Evolutionary conservation across 371 early-diverging fungal species (phyloP).

Genomic region (Capillidium heterosporum): DNA sequence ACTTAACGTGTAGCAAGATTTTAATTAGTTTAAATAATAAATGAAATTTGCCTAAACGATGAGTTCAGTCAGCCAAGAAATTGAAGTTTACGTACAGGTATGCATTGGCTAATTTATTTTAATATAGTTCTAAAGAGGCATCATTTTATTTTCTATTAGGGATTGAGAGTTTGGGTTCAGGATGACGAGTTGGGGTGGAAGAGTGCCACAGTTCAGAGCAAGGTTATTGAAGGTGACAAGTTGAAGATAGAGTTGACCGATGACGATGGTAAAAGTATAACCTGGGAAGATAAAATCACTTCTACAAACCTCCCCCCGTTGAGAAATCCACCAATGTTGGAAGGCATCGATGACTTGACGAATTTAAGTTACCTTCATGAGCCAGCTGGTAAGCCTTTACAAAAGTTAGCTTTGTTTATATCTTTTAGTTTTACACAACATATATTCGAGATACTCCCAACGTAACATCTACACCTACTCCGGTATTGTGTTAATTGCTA

Average conservation of each 20-base stretch:
- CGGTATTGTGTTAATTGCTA: constrained; percentile 94
- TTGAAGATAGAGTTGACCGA: constrained; percentile 43
- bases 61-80: too few relatives aligned
- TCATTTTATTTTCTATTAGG: background rate
- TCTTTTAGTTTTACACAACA: constrained; percentile 63
- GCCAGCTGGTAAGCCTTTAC: constrained; percentile 40
- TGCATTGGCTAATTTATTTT: background rate
- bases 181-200: constrained; percentile 6
- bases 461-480: constrained; percentile 97
- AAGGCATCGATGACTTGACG: constrained; percentile 83
- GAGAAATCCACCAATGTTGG: constrained; percentile 72
- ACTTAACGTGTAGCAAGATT: too few relatives aligned
- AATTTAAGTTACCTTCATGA: constrained; percentile 81
- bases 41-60: too few relatives aligned
- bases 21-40: too few relatives aligned
- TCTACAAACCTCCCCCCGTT: constrained; percentile 62
- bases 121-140: background rate
- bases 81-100: background rate
- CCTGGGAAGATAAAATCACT: constrained; percentile 5
- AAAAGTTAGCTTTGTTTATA: background rate
- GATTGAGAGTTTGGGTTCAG: background rate
- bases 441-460: constrained; percentile 67
- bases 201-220: background rate
- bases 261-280: constrained; percentile 30
- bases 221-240: constrained; percentile 12